Conservation (phyloP, 345 rosid genomes). For the Linum trigynum region DNA sequence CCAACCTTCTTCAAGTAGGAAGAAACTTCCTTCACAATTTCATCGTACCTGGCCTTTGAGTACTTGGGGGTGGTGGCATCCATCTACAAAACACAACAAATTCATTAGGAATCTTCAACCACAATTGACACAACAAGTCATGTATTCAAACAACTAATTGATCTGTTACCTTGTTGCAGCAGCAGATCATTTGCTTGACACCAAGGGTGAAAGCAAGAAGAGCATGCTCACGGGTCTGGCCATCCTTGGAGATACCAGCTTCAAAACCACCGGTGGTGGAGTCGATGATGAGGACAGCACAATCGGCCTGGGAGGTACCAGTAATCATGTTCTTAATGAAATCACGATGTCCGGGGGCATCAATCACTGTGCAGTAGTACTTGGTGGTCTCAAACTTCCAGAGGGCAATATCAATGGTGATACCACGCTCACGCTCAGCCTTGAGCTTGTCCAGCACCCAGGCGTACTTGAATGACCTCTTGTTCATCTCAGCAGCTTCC, state of each 20-base stretch:
- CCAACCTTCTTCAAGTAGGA: conserved; percentile 73
- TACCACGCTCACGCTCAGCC: conserved; percentile 82
- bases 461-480: conserved; percentile 69
- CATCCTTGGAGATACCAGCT: conserved; percentile 81
- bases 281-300: conserved; percentile 69
- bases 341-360: conserved; percentile 73
- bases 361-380: conserved; percentile 72
- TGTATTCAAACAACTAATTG: no score
- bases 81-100: conserved; percentile 29
- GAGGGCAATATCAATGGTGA: conserved; percentile 60
- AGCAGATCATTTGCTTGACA: conserved; percentile 68
- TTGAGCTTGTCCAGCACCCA: conserved; percentile 78
- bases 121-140: no score
- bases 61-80: conserved; percentile 81
- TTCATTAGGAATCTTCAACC: no score
- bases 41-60: conserved; percentile 70
- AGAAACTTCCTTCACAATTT: conserved; percentile 68
- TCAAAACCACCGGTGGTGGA: conserved; percentile 83
- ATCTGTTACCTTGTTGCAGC: conserved; percentile 52
- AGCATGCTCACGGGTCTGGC: conserved; percentile 74
- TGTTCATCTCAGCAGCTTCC: conserved; percentile 82
- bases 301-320: conserved; percentile 75
- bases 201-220: conserved; percentile 65
- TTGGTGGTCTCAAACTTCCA: conserved; percentile 71
- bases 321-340: conserved; percentile 80